These are phyloP conservation scores for Phytopythium boreale DNA, from an alignment of 352 stramenopile genomes.

Conservation along the genomic window DNA sequence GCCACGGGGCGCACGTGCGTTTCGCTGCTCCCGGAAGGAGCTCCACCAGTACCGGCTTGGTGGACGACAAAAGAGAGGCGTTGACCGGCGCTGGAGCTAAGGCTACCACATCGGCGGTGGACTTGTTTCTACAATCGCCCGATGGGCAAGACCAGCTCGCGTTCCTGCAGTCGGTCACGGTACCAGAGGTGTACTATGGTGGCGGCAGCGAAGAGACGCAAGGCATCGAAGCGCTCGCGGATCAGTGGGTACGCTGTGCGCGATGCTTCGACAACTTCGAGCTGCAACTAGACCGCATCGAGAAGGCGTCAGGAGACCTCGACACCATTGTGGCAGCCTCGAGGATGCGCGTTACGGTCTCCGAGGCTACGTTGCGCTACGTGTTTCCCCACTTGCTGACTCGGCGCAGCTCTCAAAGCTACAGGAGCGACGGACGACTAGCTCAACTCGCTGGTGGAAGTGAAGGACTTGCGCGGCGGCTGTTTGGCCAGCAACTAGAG, in stretches of 20 bases:
- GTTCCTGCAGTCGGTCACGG: conserved; percentile 15
- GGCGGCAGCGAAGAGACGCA: neutral
- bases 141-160: conserved; percentile 6
- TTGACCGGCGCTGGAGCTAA: neutral
- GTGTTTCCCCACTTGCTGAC: conserved; percentile 16
- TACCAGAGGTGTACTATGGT: conserved; percentile 9
- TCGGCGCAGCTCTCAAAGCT: too few relatives aligned
- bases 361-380: conserved; percentile 12
- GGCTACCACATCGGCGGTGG: neutral
- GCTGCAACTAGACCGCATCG: conserved; percentile 11
- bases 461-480: neutral
- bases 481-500: neutral
- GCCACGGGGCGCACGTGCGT: conserved; percentile 7
- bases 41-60: neutral
- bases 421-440: neutral
- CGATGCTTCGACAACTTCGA: conserved; percentile 13
- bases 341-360: conserved; percentile 10
- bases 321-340: conserved; percentile 4
- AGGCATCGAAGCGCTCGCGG: conserved; percentile 12
- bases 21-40: neutral
- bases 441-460: neutral
- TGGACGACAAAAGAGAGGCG: neutral
- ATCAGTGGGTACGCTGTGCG: conserved; percentile 15
- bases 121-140: neutral
- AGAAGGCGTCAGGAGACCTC: neutral